Conservation (phyloP, 495 filamentous ascomycete species). For the Aspergillus cavernicola region DNA sequence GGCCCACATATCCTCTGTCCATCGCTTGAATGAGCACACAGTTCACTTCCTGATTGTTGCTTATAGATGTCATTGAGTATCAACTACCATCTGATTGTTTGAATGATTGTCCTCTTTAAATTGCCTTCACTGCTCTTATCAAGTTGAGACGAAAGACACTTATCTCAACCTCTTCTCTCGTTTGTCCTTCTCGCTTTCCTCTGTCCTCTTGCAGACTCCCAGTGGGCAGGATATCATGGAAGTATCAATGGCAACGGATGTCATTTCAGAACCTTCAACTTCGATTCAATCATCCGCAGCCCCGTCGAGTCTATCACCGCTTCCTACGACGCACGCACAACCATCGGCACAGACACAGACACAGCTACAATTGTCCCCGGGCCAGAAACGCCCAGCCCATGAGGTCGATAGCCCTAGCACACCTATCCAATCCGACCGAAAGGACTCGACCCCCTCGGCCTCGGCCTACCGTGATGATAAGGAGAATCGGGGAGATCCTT, state of each 20-base stretch:
- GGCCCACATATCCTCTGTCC: neutral
- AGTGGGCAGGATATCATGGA: neutral
- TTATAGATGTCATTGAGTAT: too few species aligned
- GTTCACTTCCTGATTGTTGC: too few species aligned
- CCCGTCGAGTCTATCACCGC: constrained; percentile 8
- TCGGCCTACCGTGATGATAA: constrained; percentile 1
- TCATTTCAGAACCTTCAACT: neutral
- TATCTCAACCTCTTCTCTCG: too few species aligned
- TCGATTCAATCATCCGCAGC: neutral
- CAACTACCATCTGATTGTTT: neutral
- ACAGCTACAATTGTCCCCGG: neutral
- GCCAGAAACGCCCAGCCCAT: neutral
- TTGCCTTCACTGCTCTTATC: neutral
- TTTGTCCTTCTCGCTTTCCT: too few species aligned
- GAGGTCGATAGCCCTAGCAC: neutral
- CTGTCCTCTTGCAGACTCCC: neutral
- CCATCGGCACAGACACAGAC: neutral
- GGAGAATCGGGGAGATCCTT: neutral
- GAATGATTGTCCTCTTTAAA: neutral
- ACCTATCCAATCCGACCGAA: neutral
- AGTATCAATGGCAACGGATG: neutral
- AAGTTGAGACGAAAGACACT: too few species aligned
- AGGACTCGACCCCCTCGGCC: neutral
- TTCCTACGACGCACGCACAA: neutral
- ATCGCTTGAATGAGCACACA: neutral